phyloP scores from a whole-genome alignment of 2,329 filamentous ascomycete genomes.

The Botryotinia calthae region DNA sequence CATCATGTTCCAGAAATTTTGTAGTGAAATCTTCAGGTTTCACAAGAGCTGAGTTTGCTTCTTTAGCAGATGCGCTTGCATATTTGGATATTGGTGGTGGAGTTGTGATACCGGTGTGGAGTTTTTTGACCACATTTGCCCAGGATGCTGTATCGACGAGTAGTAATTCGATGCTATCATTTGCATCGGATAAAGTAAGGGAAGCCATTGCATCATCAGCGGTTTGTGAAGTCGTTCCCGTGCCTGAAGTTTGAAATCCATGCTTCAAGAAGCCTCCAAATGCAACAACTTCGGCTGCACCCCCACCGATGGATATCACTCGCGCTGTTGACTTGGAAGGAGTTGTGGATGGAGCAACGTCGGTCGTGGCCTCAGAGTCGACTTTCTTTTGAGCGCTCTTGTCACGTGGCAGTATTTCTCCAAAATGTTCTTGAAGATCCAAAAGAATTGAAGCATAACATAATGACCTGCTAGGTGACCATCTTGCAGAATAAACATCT shows the following conservation, averaged over 20 bases:
- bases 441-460: constrained; percentile 65
- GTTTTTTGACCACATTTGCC: constrained; percentile 57
- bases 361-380: background rate
- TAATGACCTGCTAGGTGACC: constrained; percentile 83
- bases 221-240: constrained; percentile 1
- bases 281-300: constrained; percentile 63
- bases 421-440: constrained; percentile 16
- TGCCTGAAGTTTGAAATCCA: constrained; percentile 28
- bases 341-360: background rate
- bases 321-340: constrained; percentile 14
- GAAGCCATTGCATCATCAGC: constrained; percentile 19
- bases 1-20: constrained; percentile 49
- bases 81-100: constrained; percentile 52
- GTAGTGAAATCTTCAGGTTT: constrained; percentile 41
- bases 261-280: constrained; percentile 53
- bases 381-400: background rate
- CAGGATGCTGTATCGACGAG: constrained; percentile 85
- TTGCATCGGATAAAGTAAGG: constrained; percentile 21
- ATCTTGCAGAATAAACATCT: constrained; percentile 81
- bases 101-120: constrained; percentile 56
- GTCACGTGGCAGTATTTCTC: constrained; percentile 16
- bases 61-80: constrained; percentile 48
- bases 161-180: constrained; percentile 45
- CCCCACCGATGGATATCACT: constrained; percentile 42
- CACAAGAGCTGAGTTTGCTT: constrained; percentile 48